Percentiles rank a stretch among this genome's conserved stretches.
phyloP scores from a whole-genome alignment of 2,329 filamentous ascomycete genomes.

The Sporothrix mexicana region DNA sequence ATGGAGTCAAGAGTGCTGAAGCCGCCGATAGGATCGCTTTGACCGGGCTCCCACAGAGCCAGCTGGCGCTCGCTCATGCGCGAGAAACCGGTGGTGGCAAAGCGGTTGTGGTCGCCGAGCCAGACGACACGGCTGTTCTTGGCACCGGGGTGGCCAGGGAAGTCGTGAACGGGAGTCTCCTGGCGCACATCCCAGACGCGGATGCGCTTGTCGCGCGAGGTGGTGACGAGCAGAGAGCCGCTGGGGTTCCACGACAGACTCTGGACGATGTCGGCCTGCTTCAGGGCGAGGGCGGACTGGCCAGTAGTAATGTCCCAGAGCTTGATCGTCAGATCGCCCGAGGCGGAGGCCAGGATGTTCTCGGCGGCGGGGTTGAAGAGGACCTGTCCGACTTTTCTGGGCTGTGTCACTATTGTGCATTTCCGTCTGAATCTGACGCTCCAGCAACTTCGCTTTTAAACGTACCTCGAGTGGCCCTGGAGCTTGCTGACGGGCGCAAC shows the following conservation, averaged over 20 bases:
- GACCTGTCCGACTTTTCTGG: slow-evolving; percentile 94
- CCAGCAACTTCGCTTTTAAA: too few relatives aligned
- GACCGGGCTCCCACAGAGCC: slow-evolving; percentile 91
- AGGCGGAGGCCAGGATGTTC: slow-evolving; percentile 92
- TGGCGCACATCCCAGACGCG: slow-evolving; percentile 97
- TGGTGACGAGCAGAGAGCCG: slow-evolving; percentile 85
- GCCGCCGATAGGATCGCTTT: slow-evolving; percentile 83
- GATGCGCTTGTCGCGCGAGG: slow-evolving; percentile 96
- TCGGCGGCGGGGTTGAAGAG: slow-evolving; percentile 97
- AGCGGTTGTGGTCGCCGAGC: slow-evolving; percentile 95
- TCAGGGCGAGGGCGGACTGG: slow-evolving; percentile 74
- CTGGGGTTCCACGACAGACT: slow-evolving; percentile 94
- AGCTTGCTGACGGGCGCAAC: slow-evolving; percentile 82
- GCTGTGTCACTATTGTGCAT: too few relatives aligned
- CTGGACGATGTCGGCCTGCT: slow-evolving; percentile 90
- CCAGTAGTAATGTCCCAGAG: slow-evolving; percentile 91
- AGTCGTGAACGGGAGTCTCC: slow-evolving; percentile 84
- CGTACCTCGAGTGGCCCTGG: slow-evolving; percentile 82
- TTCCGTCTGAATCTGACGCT: too few relatives aligned
- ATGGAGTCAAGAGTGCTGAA: slow-evolving; percentile 93
- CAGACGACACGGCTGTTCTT: slow-evolving; percentile 98
- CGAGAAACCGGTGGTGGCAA: slow-evolving; percentile 96
- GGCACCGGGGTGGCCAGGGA: slow-evolving; percentile 83
- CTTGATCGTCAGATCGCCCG: slow-evolving; percentile 93
- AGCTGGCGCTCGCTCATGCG: slow-evolving; percentile 98